Base-by-base conservation (phyloP, 2,329 filamentous ascomycete genomes). In the Trichoderma semiorbis region DNA sequence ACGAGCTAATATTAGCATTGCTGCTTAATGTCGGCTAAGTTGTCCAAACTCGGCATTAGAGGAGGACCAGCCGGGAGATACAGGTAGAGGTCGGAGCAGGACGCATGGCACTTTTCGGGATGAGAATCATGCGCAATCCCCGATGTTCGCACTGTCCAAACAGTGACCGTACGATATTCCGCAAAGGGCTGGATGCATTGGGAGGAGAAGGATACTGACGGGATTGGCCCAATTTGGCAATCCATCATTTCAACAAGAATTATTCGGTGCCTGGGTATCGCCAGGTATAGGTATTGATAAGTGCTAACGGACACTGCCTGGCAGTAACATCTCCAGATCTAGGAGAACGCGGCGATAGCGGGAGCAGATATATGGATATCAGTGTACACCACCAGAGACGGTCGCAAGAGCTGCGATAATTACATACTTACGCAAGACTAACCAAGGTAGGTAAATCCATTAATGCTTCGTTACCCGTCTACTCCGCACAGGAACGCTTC, bases 1-100 rank as follows among this genome's bases (percentile, higher is more conserved):
- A 69, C 57, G 43, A 69, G 66, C 66, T 69, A 69, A 69, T 62
- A 50, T 62, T 61, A 62, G 57, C 57, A 69, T 36, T 53, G 39
- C 30, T 69, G 55, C 53, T 68, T 68, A 60, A 60, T 68, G 34
- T 68, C 65, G 53, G 65, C 65, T 60, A 68, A 26, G 12, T 60
- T 12, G 11, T 30, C 65, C 65, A 60, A 60, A 68, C 34, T 39
- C 53, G 65, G 65, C 65, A 68, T 68, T 30, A 58, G 55, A 68
- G 18, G 53, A 32, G 24, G 57, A 30, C 32, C 65, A 68, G 65
- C 65, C 64, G 64, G 64, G 50, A 67, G 64, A 28, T 24, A 21
- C 24, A 68, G 50, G 53, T n/a, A 60, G 26, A 28, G 14, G 18
- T 26, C 26, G 34, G 32, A 57, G 47, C 24, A 50, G 14, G 24